phyloP scores from a whole-genome alignment of 805 yeast genomes.

The Priceomyces carsonii region DNA sequence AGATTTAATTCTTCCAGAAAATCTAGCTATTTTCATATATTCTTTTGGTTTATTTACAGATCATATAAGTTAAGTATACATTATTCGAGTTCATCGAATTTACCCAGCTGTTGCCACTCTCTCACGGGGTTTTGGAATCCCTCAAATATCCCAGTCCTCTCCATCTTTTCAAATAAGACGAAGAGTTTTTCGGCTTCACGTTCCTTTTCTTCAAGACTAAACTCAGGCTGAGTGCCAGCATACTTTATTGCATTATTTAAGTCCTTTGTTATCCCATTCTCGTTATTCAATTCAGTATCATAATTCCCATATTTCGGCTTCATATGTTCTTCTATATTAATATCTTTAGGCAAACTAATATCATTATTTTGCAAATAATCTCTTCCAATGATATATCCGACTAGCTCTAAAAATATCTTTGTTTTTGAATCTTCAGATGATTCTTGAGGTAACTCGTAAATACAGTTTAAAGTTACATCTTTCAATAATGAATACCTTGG shows the following conservation, averaged over 20 bases:
- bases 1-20: slow-evolving; percentile 6
- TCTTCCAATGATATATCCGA: slow-evolving; percentile 19
- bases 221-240: slow-evolving; percentile 11
- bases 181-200: slow-evolving; percentile 46
- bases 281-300: not conserved
- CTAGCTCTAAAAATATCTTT: slow-evolving; percentile 17
- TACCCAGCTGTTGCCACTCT: slow-evolving; percentile 35
- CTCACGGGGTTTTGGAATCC: slow-evolving; percentile 40
- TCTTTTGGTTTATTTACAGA: not conserved
- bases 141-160: slow-evolving; percentile 33
- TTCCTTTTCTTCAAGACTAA: slow-evolving; percentile 45
- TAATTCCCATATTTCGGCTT: slow-evolving; percentile 15
- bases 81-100: slow-evolving; percentile 21
- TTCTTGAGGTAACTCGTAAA: slow-evolving; percentile 16
- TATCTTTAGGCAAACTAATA: slow-evolving; percentile 12
- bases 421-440: slow-evolving; percentile 11
- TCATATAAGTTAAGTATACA: not conserved
- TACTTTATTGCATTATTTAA: slow-evolving; percentile 1
- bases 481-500: too few relatives aligned
- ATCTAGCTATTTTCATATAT: not conserved
- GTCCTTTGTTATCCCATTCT: slow-evolving; percentile 3
- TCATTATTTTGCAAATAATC: slow-evolving; percentile 14
- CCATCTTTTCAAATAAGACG: slow-evolving; percentile 41
- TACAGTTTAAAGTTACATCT: slow-evolving; percentile 14
- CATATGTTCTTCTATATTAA: slow-evolving; percentile 17